Evolutionary conservation across 805 yeast genomes (phyloP).

Genomic region (Candida insectalens): DNA sequence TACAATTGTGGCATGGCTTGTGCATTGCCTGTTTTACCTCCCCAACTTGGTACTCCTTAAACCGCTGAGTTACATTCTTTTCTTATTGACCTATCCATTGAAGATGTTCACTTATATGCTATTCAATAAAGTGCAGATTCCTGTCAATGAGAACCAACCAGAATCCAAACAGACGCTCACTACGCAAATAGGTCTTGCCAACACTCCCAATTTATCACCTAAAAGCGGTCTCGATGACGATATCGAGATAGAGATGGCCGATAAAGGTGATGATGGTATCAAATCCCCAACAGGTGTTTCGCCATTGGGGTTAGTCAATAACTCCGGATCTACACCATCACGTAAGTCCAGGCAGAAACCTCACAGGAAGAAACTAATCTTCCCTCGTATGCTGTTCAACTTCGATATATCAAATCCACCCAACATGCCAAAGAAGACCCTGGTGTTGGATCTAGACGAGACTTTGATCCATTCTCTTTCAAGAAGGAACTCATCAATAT

Average conservation of each 20-base stretch:
- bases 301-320: constrained; percentile 2
- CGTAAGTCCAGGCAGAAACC: constrained; percentile 4
- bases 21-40: background rate
- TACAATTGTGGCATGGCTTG: background rate
- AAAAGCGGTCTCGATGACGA: constrained; percentile 24
- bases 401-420: constrained; percentile 25
- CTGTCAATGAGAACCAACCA: background rate
- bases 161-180: background rate
- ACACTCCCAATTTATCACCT: constrained; percentile 34
- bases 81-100: constrained; percentile 2
- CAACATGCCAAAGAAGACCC: constrained; percentile 38
- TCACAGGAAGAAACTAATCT: constrained; percentile 20
- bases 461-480: constrained; percentile 88
- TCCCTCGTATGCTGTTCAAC: constrained; percentile 25
- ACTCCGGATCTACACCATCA: constrained; percentile 1
- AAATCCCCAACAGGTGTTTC: constrained; percentile 23
- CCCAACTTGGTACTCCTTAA: background rate
- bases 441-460: constrained; percentile 87
- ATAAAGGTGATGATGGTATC: constrained; percentile 22
- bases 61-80: constrained; percentile 1
- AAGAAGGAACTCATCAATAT: constrained; percentile 37
- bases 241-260: constrained; percentile 23
- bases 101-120: constrained; percentile 1
- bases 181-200: constrained; percentile 27
- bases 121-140: constrained; percentile 1